Evolutionary conservation across 2,329 filamentous ascomycete species (phyloP), one percentile per base, ranked within the genome.

Genomic region (Ambrosiella cleistominuta): DNA sequence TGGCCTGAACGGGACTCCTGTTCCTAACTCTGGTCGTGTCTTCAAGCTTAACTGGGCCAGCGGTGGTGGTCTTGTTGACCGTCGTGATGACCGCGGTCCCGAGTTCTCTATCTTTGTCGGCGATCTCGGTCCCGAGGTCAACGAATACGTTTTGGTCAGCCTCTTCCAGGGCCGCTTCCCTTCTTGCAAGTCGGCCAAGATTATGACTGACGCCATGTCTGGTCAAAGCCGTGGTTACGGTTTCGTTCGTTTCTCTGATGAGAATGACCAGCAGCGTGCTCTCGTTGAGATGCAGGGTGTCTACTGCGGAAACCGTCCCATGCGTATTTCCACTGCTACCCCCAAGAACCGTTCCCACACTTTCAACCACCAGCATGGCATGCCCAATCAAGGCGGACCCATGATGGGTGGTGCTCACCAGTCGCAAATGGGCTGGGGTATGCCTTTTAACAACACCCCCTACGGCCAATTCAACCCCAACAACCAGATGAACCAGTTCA

Each of bases 11-110:
- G 91, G 93, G 54, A 85, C 82, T 59, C 75, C 87, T 53, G 95
- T 98, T 64, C 90, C 91, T 51, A 96, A 96, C 78, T 95, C 89
- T 62, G 85, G 85, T 66, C 88, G 93, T 49, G 85, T 88, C 54
- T 98, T 98, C 80, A 97, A 97, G 79, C 82, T 98, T 61, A 98
- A 98, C 80, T 98, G 93, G 93, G 93, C 93, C 64, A 95, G 89
- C 64, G 93, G 93, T 64, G 93, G 93, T 67, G 93, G 93, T 60
- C 80, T 98, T 47, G 88, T 94, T 64, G 93, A 98, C 71, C 86
- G 93, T 70, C 86, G 88, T 65, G 93, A 97, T 70, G 93, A 97
- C 69, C 90, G 93, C 68, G 90, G 89, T 62, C 93, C 93, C 36
- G 93, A 98, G 71, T 97, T 83, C 72, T 91, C 86, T 65, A 97